These are phyloP conservation scores for Warburgia ugandensis DNA, from an alignment of 164 flowering plant genomes.

Conservation along the genomic window DNA sequence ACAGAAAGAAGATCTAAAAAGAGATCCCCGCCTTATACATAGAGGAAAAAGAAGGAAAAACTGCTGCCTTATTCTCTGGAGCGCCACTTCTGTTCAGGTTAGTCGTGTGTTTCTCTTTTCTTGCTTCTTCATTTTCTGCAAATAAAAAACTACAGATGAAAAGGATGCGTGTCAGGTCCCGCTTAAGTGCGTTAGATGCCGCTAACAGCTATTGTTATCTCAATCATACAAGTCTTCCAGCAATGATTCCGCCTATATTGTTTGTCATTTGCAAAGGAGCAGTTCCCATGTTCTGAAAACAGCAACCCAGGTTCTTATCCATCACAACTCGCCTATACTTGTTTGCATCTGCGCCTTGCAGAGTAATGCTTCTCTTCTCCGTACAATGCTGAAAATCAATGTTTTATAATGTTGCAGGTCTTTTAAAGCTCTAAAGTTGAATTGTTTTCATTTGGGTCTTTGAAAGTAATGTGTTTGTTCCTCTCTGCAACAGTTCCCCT, in stretches of 20 bases:
- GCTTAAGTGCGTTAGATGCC: slow-evolving; percentile 3
- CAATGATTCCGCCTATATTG: slow-evolving; percentile 3
- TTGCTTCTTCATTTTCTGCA: background rate
- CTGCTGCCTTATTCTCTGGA: no score
- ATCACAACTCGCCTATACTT: background rate
- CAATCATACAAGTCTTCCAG: slow-evolving; percentile 7
- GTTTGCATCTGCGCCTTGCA: slow-evolving; percentile 13
- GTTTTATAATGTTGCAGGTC: background rate
- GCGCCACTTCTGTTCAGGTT: no score
- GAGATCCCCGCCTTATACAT: no score
- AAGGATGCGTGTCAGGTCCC: slow-evolving; percentile 3
- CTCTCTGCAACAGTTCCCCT: slow-evolving; percentile 1
- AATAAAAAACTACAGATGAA: background rate
- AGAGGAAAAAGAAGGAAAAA: no score
- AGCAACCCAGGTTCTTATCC: background rate
- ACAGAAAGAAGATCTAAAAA: no score
- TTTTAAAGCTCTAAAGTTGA: background rate
- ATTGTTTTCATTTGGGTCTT: slow-evolving; percentile 13
- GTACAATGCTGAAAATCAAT: no score
- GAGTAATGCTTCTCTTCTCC: slow-evolving; percentile 1
- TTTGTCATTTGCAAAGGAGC: background rate
- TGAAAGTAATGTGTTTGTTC: background rate
- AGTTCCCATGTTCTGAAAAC: slow-evolving; percentile 4
- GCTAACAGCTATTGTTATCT: slow-evolving; percentile 1
- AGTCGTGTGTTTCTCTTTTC: no score